Evolutionary conservation across 305 asterid genomes (phyloP).

Genomic region (Andrographis paniculata): DNA sequence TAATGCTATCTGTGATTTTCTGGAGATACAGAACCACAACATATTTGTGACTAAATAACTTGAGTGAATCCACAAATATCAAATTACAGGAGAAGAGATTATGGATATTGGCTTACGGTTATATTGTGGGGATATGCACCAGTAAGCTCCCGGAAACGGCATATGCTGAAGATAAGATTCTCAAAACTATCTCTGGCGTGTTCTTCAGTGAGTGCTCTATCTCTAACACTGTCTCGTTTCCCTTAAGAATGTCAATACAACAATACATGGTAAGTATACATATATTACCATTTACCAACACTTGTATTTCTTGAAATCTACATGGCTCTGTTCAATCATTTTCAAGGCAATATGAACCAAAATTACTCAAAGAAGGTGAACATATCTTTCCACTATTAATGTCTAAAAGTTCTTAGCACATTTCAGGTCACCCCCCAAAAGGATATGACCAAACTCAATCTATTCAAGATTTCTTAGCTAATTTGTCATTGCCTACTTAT

Average conservation of each 20-base stretch:
- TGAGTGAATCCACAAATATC: too few relatives aligned
- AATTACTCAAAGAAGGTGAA: too few relatives aligned
- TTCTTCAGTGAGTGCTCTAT: conserved; percentile 87
- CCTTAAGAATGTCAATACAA: conserved; percentile 31
- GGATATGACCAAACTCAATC: too few relatives aligned
- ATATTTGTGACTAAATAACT: neutral
- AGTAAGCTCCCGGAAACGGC: conserved; percentile 92
- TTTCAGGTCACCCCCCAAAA: too few relatives aligned
- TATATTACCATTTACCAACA: too few relatives aligned
- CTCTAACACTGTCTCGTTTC: conserved; percentile 51
- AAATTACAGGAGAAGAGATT: conserved; percentile 1
- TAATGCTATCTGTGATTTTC: too few relatives aligned
- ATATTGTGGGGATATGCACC: conserved; percentile 82
- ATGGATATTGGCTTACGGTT: conserved; percentile 47
- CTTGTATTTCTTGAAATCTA: neutral
- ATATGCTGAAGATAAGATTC: conserved; percentile 81
- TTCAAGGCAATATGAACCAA: too few relatives aligned
- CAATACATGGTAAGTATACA: neutral
- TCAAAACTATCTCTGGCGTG: conserved; percentile 98
- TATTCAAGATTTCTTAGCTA: too few relatives aligned
- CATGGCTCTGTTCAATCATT: neutral
- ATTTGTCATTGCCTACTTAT: too few relatives aligned
- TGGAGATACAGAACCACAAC: too few relatives aligned
- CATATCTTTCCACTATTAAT: too few relatives aligned
- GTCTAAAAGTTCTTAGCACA: too few relatives aligned